Evolutionary conservation across 1,284 basidiomycete genomes (phyloP).

Genomic region (Pseudozyma sp.): DNA sequence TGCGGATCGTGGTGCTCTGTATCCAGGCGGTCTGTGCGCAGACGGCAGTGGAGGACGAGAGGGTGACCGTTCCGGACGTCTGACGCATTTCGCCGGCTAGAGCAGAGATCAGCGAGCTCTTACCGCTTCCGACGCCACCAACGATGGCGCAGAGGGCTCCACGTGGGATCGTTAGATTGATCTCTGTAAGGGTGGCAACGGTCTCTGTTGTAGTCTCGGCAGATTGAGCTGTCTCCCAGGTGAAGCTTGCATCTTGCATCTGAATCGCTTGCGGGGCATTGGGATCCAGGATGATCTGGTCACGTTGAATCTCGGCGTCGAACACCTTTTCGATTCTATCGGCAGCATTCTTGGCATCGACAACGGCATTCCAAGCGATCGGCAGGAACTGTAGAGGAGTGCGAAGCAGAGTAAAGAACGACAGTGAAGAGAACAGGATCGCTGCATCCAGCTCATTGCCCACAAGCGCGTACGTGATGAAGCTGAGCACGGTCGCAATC

Average conservation of each 20-base stretch:
- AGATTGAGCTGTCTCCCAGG: constrained; percentile 69
- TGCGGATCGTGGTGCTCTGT: constrained; percentile 74
- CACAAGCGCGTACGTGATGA: constrained; percentile 73
- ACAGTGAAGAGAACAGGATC: constrained; percentile 79
- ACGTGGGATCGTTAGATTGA: constrained; percentile 77
- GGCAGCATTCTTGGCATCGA: constrained; percentile 74
- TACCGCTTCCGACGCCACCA: constrained; percentile 79
- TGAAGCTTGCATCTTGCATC: constrained; percentile 19
- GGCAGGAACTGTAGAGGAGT: constrained; percentile 72
- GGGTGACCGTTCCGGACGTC: constrained; percentile 16
- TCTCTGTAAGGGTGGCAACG: constrained; percentile 73
- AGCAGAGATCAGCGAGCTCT: constrained; percentile 67
- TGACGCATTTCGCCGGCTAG: constrained; percentile 33
- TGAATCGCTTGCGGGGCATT: constrained; percentile 7
- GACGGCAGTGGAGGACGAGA: constrained; percentile 4
- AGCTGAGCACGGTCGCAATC: constrained; percentile 49
- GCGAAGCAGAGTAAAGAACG: constrained; percentile 73
- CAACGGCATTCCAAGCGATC: constrained; percentile 79
- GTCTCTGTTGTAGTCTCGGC: constrained; percentile 68
- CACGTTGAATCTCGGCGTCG: constrained; percentile 14
- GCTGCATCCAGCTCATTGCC: constrained; percentile 78
- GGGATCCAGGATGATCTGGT: constrained; percentile 18
- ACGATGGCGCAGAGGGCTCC: constrained; percentile 82
- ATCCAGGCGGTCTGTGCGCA: constrained; percentile 9
- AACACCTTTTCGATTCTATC: constrained; percentile 22